These are phyloP conservation scores for Anisogramma anomala DNA, from an alignment of 2,329 filamentous ascomycete species.

Conservation along the genomic window DNA sequence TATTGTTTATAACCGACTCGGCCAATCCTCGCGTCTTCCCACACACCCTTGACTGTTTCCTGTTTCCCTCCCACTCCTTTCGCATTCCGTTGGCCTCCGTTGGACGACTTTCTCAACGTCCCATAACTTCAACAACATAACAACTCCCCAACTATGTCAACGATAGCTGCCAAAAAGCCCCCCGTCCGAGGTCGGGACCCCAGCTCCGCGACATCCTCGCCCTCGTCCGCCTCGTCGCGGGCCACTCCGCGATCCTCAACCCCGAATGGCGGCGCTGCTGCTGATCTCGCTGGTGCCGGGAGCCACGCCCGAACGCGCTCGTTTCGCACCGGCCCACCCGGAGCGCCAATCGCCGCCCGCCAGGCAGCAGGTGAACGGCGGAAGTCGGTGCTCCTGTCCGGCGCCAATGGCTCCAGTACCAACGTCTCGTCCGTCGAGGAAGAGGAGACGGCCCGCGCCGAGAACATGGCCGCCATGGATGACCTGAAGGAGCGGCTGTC, in stretches of 20 bases:
- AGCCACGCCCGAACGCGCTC: slow-evolving; percentile 40
- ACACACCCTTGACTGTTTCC: neutral
- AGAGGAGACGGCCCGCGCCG: slow-evolving; percentile 66
- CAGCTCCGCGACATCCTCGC: slow-evolving; percentile 20
- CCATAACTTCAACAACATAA: neutral
- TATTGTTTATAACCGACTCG: slow-evolving; percentile 12
- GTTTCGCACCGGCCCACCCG: slow-evolving; percentile 46
- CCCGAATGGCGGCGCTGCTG: slow-evolving; percentile 33
- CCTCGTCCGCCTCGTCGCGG: slow-evolving; percentile 28
- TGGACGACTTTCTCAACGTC: slow-evolving; percentile 3
- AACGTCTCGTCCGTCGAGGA: slow-evolving; percentile 37
- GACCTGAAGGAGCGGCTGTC: slow-evolving; percentile 75
- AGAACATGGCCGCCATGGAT: slow-evolving; percentile 66
- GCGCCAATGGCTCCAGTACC: slow-evolving; percentile 22
- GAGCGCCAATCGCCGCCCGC: slow-evolving; percentile 61
- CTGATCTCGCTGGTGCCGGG: slow-evolving; percentile 34
- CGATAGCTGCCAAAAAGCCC: slow-evolving; percentile 40
- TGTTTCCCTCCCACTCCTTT: slow-evolving; percentile 1
- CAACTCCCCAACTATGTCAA: slow-evolving; percentile 31
- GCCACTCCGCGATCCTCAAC: slow-evolving; percentile 35
- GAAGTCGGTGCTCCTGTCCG: slow-evolving; percentile 31
- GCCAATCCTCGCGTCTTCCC: slow-evolving; percentile 8
- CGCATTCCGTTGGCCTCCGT: neutral
- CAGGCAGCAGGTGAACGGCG: slow-evolving; percentile 55
- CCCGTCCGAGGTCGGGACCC: slow-evolving; percentile 36